Base-by-base conservation (phyloP, 768 basidiomycete species). In the Gloeostereum incarnatum region DNA sequence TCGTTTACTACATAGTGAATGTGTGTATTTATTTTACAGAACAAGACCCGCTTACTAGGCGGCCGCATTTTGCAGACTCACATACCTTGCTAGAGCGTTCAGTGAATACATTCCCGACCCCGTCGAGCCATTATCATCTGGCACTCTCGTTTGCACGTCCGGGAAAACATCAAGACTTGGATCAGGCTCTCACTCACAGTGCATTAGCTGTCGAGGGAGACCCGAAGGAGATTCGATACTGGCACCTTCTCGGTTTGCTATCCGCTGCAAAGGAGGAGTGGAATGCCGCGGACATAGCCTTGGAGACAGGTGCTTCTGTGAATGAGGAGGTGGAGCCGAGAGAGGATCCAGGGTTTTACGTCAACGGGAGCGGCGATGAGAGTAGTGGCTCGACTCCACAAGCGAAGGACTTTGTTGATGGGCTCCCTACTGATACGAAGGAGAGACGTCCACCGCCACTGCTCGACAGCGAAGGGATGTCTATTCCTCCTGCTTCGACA, bases 211-310 rank as follows among this genome's bases (percentile, higher is more conserved):
- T 94, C 2, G 84, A 92, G 53, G 65, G 68, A 5, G 75, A 81
- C 21, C 64, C 81, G 0, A 54, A 50, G 27, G 70, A 73, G 40
- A 60, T 86, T 18, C 71, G 87, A 29, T 82, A 85, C 38, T 97
- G 92, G 93, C 94, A 97, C 58, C 71, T 97, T 11, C 68, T 97
- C 0, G 90, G 85, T 0, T 61, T 97, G 4, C 57, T 94, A 8
- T 66, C 93, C n/a, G 78, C 79, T 0, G 81, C 84, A 6, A 63
- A 68, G 20, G 87, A 83, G 45, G 79, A 90, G 46, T 89, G 88
- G 86, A 59, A 59, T 23, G 84, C 80, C 8, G 90, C 93, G 0
- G 63, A 63, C 22, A 77, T 78, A 42, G 78, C 92, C 3, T 57
- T 93, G 26, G 86, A 91, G 38, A 66, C 78, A n/a, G 93, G 86